Conservation (phyloP, 208 protist genomes). For the Phytomonas sp. region DNA sequence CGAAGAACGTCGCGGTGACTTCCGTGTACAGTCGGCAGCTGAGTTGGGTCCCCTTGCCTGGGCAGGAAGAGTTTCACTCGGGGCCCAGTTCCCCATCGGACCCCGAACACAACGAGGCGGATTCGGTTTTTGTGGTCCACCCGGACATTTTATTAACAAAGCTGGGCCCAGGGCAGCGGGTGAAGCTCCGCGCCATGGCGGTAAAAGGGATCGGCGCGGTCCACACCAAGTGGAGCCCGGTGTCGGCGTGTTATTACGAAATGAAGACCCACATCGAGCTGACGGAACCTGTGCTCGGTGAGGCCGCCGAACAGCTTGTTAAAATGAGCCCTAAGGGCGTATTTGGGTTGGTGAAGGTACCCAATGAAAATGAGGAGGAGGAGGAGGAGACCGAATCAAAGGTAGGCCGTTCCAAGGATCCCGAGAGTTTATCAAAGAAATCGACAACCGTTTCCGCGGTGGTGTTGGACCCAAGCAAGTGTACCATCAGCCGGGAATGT, state of each 20-base stretch:
- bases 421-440: neutral
- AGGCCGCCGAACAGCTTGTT: constrained; percentile 73
- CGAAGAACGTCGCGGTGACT: constrained; percentile 46
- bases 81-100: neutral
- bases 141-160: constrained; percentile 97
- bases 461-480: constrained; percentile 85
- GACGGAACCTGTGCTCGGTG: constrained; percentile 52
- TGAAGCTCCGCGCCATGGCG: constrained; percentile 91
- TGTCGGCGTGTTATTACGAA: constrained; percentile 95
- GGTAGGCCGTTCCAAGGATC: neutral
- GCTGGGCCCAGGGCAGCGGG: constrained; percentile 92
- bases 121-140: constrained; percentile 88
- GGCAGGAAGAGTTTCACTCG: constrained; percentile 40
- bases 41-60: constrained; percentile 89
- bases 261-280: constrained; percentile 92
- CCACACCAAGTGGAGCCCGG: constrained; percentile 98
- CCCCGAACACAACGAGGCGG: neutral
- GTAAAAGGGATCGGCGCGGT: constrained; percentile 94
- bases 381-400: constrained; percentile 20
- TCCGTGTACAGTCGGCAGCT: constrained; percentile 89
- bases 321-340: constrained; percentile 90
- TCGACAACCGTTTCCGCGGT: constrained; percentile 35
- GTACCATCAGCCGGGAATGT: constrained; percentile 97
- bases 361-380: constrained; percentile 10
- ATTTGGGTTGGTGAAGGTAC: constrained; percentile 80